phyloP scores from a whole-genome alignment of 2,329 filamentous ascomycete genomes.

The Trichothecium sympodiale region DNA sequence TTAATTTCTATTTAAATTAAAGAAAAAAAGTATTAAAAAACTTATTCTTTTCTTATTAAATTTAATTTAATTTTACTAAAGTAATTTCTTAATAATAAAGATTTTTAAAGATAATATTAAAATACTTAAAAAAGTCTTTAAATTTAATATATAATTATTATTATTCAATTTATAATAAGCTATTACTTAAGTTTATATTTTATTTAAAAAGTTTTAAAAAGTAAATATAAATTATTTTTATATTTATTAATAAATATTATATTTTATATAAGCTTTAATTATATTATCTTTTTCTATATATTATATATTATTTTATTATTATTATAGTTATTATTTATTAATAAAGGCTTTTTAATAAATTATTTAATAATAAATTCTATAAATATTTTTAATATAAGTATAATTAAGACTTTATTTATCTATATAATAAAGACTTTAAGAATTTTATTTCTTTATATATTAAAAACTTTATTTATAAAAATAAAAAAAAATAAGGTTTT shows the following conservation, averaged over 20 bases:
- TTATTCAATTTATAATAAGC: no score
- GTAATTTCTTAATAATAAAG: no score
- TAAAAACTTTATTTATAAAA: no score
- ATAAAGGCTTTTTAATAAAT: no score
- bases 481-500: no score
- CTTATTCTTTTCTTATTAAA: background rate
- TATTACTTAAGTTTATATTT: background rate
- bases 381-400: no score
- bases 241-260: conserved; percentile 1
- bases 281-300: conserved; percentile 2
- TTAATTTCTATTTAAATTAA: no score
- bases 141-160: conserved; percentile 2
- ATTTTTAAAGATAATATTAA: background rate
- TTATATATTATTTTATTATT: conserved; percentile 1
- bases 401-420: no score
- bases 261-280: background rate
- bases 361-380: background rate
- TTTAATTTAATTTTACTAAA: background rate
- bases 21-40: background rate
- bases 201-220: no score
- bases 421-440: no score
- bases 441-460: no score
- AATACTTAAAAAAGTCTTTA: background rate
- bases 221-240: no score
- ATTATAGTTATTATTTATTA: conserved; percentile 1